These are phyloP conservation scores for Xylaria sp. DNA, from an alignment of 2,329 filamentous ascomycete species.

Conservation along the genomic window DNA sequence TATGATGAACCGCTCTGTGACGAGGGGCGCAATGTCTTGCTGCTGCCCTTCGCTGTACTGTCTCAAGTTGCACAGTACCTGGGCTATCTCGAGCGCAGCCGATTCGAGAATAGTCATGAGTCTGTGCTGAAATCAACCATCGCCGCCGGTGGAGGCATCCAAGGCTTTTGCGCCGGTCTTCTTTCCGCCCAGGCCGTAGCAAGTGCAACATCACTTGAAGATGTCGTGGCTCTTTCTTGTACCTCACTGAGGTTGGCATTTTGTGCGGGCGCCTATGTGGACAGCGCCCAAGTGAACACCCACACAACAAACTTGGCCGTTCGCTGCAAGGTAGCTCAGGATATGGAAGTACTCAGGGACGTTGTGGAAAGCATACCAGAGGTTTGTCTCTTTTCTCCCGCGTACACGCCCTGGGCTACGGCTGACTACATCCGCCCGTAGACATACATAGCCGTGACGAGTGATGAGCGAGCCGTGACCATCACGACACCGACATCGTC, in stretches of 20 bases:
- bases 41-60: constrained; percentile 3
- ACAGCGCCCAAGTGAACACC: neutral
- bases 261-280: constrained; percentile 11
- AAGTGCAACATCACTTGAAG: neutral
- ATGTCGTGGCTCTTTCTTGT: constrained; percentile 4
- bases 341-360: neutral
- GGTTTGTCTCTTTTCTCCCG: too few relatives aligned
- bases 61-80: neutral
- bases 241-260: constrained; percentile 10
- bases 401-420: too few relatives aligned
- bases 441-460: constrained; percentile 8
- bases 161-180: constrained; percentile 9
- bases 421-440: too few relatives aligned
- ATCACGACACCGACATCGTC: neutral
- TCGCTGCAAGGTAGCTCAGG: neutral
- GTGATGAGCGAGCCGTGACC: constrained; percentile 12
- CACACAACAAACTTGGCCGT: neutral
- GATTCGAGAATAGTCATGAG: neutral
- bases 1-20: neutral
- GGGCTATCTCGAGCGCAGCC: neutral
- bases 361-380: too few relatives aligned
- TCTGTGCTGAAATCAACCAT: constrained; percentile 7
- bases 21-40: constrained; percentile 1
- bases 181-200: constrained; percentile 9
- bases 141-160: constrained; percentile 21